Base-by-base conservation (phyloP, 768 basidiomycete species). In the Rhodotorula toruloides region DNA sequence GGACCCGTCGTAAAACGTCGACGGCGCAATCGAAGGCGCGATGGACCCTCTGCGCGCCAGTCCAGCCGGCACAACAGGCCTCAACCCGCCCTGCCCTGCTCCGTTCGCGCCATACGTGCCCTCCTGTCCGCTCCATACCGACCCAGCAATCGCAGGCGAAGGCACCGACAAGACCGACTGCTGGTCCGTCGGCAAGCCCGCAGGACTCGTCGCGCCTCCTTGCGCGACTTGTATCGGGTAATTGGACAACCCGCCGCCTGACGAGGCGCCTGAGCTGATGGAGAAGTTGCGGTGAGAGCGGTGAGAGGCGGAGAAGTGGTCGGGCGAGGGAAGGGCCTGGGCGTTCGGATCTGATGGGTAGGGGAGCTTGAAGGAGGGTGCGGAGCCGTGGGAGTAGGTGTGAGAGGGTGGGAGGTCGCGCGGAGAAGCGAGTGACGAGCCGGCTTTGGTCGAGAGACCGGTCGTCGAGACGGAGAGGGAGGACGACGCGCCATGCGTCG, bases 1-100 rank as follows among this genome's bases (percentile, higher is more conserved):
- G 16, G 77, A 77, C 1, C 77, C 76, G 58, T 77, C 76, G 64
- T 75, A 76, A 42, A 73, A 68, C 10, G 76, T 75, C 46, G 76
- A 74, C 29, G 74, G 62, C 2, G 69, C 65, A 58, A 65, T 36
- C 4, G 69, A 64, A 1, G 42, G 31, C 13, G n/a, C 57, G 13
- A 71, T 47, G 17, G 70, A 59, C 10, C 58, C 57, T 22, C 69
- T 59, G 14, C 73, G 62, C 8, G 3, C 57, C 3, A 42, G 37
- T 22, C 49, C 40, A 9, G 37, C 53, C 53, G 36, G 25, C 37
- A 37, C 64, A 37, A 31, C 48, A 31, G 53, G 63, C 27, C 52
- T 36, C 48, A 59, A 40, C 48, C 47, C 48, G 47, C 58, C 22
- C 4, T 19, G 29, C 29, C 39, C 13, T 31, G 57, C 52, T 17